Conservation (phyloP, 495 filamentous ascomycete species). For the Coniosporium apollinis region DNA sequence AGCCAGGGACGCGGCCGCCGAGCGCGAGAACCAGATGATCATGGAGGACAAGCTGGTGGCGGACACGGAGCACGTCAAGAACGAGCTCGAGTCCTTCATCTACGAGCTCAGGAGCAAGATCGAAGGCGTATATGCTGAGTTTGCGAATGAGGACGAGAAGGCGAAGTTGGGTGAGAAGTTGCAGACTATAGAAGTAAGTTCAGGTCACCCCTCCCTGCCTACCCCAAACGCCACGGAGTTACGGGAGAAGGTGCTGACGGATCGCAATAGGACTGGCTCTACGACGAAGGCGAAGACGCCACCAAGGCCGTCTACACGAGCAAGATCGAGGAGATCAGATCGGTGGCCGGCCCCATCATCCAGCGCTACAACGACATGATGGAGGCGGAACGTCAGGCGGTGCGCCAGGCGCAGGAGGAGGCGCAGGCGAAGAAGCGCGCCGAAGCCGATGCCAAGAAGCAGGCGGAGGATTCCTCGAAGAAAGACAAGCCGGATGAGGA, state of each 20-base stretch:
- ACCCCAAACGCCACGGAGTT: not conserved
- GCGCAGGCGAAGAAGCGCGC: constrained; percentile 27
- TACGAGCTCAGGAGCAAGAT: constrained; percentile 92
- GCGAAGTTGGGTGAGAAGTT: constrained; percentile 64
- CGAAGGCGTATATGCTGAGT: constrained; percentile 73
- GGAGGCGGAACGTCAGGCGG: constrained; percentile 69
- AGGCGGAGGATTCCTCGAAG: constrained; percentile 50
- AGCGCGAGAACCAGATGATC: constrained; percentile 79
- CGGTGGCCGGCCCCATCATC: constrained; percentile 76
- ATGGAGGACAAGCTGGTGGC: constrained; percentile 98
- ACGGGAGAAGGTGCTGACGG: not conserved
- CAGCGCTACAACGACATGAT: constrained; percentile 91
- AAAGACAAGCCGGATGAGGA: constrained; percentile 36
- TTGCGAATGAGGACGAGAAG: constrained; percentile 88
- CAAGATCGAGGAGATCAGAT: constrained; percentile 92
- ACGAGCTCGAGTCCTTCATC: constrained; percentile 93
- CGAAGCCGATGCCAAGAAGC: constrained; percentile 54
- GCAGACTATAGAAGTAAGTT: constrained; percentile 62
- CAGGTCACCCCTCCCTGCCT: not conserved
- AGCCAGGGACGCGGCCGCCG: constrained; percentile 46
- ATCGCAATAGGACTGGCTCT: constrained; percentile 76
- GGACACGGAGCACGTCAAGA: constrained; percentile 99
- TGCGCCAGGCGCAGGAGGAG: constrained; percentile 63
- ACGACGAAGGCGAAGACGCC: constrained; percentile 91
- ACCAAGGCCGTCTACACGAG: constrained; percentile 83